Conservation (phyloP, 345 rosid species). For the Draba incana region DNA sequence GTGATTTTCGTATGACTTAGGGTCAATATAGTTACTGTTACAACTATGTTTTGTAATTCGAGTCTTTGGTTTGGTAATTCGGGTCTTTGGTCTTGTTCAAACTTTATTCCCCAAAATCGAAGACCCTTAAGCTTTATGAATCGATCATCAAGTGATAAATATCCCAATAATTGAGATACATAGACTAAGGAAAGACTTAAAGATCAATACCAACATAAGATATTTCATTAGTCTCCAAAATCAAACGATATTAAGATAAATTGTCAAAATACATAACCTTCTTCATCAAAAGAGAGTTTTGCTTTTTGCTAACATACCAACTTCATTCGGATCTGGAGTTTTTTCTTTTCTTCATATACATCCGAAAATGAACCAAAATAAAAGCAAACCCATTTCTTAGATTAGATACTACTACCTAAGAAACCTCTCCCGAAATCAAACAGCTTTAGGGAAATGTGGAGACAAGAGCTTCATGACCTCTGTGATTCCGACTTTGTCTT, state of each 20-base stretch:
- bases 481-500: slow-evolving; percentile 66
- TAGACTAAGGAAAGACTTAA: no score
- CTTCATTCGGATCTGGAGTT: not conserved
- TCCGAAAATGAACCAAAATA: slow-evolving; percentile 28
- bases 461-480: slow-evolving; percentile 76
- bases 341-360: slow-evolving; percentile 18
- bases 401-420: slow-evolving; percentile 1
- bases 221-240: no score
- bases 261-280: slow-evolving; percentile 10
- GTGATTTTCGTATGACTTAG: no score
- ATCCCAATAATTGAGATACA: no score
- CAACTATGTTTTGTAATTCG: no score
- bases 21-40: no score
- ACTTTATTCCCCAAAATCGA: no score
- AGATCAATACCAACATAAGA: no score
- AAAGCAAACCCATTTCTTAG: not conserved
- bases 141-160: no score
- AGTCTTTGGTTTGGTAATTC: no score
- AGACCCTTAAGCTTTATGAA: no score
- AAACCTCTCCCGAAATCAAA: slow-evolving; percentile 31
- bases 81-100: no score
- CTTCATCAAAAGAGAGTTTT: slow-evolving; percentile 6
- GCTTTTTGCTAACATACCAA: not conserved
- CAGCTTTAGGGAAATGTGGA: slow-evolving; percentile 63
- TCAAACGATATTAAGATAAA: not conserved